Evolutionary conservation across 2,329 filamentous ascomycete species (phyloP), one percentile per base, ranked within the genome.

Genomic region (Epichloe hybrida): DNA sequence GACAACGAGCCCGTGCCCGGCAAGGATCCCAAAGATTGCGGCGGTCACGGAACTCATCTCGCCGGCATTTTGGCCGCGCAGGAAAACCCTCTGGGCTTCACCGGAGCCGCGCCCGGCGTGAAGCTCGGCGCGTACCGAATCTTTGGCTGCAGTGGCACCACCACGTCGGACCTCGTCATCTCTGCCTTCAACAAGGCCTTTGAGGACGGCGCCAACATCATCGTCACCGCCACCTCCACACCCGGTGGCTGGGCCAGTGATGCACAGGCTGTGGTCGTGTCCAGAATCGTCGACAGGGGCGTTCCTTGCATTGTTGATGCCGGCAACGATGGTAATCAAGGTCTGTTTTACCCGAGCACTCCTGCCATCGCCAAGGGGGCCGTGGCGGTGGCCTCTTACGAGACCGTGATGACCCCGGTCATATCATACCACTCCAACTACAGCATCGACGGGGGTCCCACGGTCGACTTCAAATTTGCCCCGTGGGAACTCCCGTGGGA

Each of bases 61-160:
- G 65, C 71, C 12, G 72, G 73, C 41, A 72, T 71, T 43, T 66
- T 75, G 42, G 71, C 67, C 9, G 71, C 70, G 3, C 63, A 68
- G 17, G 52, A 52, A 59, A 64, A 69, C 44, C 55, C 55, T 0
- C 62, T 65, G 27, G 62, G 64, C 42, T 69, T 69, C 55, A 66
- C 62, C 23, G 69, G 69, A 36, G 69, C 65, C 23, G 66, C 66
- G 5, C 69, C 67, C 3, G 64, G 64, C 39, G 68, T 64, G 3
- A 69, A 60, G 12, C 55, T 72, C 1, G 67, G 65, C 20, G 61
- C 63, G 21, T 72, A 71, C 56, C 61, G 64, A 34, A 64, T 67
- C 2, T 66, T 69, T 49, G 62, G 62, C 27, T 69, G 67, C 51
- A 42, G 43, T 7, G 67, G 62, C 5, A 43, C 34, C 11, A 55